Evolutionary conservation across 305 asterid genomes (phyloP), one percentile per base, ranked within the genome.

Genomic region (Withania somnifera): DNA sequence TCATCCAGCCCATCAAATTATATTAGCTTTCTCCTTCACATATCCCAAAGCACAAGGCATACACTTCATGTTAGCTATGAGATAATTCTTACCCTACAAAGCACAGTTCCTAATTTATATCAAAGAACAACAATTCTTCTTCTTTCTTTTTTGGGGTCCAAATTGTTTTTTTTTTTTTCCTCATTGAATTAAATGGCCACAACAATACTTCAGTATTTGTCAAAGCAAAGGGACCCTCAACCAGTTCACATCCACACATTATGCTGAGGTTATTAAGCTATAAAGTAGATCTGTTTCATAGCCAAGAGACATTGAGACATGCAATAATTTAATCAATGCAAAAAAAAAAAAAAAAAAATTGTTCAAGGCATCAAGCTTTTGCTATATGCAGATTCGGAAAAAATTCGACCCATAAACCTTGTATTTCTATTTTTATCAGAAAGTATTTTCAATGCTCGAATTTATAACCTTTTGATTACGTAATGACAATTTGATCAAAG

Each of bases 41-140:
- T 8, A 73, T 8, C 30, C 5, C 77, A 68, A 68, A 47, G 6
- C 24, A 26, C 5, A 73, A 38, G 4, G 3, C 15, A 64, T 28
- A 6, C 53, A 68, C 32, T 68, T 73, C 79, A 73, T 73, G 79
- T 73, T 73, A 73, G 79, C 5, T 4, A 47, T 26, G 26, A 47
- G 42, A 73, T 73, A 73, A 73, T 73, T 15, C 61, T 26, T 73
- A 73, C 79, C 79, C 79, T 73, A 73, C 79, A 26, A 68, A 73
- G 60, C 79, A 73, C 79, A 73, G 0, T 50, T 73, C 42, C 45
- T 60, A 45, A 73, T 15, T 15, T 73, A 17, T 7, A 73, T 73
- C 60, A 47, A 47, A 47, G 60, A 24, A 73, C 61, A 73, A 73
- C 61, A 73, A 24, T 30, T 64, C 24, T 63, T 63, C 3, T 1